Conservation (phyloP, 176 grass and related monocot genomes). For the Areca catechu region DNA sequence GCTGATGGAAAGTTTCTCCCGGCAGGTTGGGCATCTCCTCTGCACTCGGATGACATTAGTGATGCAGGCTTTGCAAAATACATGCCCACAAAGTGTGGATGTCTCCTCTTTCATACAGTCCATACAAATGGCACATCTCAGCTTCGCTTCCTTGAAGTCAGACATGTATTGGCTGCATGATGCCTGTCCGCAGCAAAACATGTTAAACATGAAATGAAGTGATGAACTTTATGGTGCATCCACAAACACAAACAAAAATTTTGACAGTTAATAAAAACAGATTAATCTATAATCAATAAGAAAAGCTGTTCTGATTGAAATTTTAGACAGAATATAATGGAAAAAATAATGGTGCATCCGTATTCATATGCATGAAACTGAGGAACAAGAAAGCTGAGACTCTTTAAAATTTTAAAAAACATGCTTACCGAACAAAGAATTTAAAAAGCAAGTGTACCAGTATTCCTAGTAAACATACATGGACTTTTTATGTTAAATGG, state of each 20-base stretch:
- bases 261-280: not conserved
- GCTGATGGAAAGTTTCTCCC: not conserved
- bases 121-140: constrained; percentile 17
- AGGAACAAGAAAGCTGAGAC: no score
- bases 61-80: constrained; percentile 15
- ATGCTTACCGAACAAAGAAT: no score
- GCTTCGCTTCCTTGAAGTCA: not conserved
- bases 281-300: not conserved
- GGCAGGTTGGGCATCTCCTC: constrained; percentile 12
- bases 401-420: no score
- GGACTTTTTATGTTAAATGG: no score
- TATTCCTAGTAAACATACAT: no score
- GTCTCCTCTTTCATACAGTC: constrained; percentile 12
- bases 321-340: not conserved
- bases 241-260: not conserved
- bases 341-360: no score
- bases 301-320: not conserved
- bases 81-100: constrained; percentile 8
- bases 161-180: not conserved
- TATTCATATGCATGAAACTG: no score
- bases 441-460: no score
- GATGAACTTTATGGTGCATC: not conserved
- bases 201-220: not conserved
- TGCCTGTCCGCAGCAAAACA: not conserved
- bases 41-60: constrained; percentile 3